Evolutionary conservation across 768 basidiomycete genomes (phyloP).

Genomic region (Trametes villosa): DNA sequence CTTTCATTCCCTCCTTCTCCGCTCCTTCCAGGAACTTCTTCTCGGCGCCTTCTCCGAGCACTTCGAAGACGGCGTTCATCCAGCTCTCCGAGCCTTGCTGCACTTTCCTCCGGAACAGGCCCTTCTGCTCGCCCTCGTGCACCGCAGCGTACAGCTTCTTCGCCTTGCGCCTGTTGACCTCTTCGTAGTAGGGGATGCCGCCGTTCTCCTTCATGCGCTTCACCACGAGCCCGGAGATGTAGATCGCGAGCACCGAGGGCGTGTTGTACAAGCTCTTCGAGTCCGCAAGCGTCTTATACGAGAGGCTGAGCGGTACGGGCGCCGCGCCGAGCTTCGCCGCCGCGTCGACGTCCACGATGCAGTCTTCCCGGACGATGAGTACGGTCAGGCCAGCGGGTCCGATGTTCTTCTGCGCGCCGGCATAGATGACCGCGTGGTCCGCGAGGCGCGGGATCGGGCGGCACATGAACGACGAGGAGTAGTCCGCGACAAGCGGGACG

Average conservation of each 20-base stretch:
- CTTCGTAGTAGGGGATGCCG: slow-evolving; percentile 67
- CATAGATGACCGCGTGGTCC: slow-evolving; percentile 93
- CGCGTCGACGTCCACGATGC: slow-evolving; percentile 87
- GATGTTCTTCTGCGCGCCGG: slow-evolving; percentile 97
- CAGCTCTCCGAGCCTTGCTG: slow-evolving; percentile 78
- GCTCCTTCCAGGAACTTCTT: slow-evolving; percentile 81
- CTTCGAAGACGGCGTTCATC: slow-evolving; percentile 94
- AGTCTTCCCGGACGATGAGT: slow-evolving; percentile 93
- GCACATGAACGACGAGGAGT: slow-evolving; percentile 97
- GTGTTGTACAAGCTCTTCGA: slow-evolving; percentile 87
- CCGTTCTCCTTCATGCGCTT: slow-evolving; percentile 67
- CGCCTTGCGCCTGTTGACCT: slow-evolving; percentile 72
- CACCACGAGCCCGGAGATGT: slow-evolving; percentile 87
- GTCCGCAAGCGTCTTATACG: slow-evolving; percentile 84
- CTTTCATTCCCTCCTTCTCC: slow-evolving; percentile 77
- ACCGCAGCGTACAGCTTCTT: slow-evolving; percentile 76
- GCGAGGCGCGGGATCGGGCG: slow-evolving; percentile 86
- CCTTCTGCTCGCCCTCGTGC: slow-evolving; percentile 69
- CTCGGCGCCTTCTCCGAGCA: slow-evolving; percentile 73
- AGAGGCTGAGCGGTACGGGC: slow-evolving; percentile 76
- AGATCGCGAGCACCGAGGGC: slow-evolving; percentile 89
- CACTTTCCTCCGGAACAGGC: slow-evolving; percentile 74
- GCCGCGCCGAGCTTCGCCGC: slow-evolving; percentile 72
- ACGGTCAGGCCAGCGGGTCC: slow-evolving; percentile 94
- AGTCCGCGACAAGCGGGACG: slow-evolving; percentile 89